A percentile compares a stretch with the other conserved stretches of the same genome.
phyloP scores from a whole-genome alignment of 1,139 yeast species.

The Suhomyces coccinellae region DNA sequence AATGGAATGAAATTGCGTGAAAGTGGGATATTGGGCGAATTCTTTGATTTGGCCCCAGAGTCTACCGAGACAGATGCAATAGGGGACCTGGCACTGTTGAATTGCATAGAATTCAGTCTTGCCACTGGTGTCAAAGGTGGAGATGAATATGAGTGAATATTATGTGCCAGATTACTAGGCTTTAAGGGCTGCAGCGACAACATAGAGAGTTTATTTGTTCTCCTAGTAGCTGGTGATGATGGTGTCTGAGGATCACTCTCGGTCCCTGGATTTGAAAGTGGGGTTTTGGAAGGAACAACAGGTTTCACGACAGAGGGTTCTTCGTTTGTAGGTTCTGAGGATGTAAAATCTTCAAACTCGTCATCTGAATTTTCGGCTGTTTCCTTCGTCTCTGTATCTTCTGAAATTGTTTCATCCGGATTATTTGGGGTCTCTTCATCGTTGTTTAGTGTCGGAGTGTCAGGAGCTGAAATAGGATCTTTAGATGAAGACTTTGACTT shows the following conservation, averaged over 20 bases:
- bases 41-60: not conserved
- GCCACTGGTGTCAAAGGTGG: not conserved
- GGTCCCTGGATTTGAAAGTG: not conserved
- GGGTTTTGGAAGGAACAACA: not conserved
- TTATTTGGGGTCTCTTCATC: not conserved
- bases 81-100: not conserved
- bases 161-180: constrained; percentile 1
- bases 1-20: constrained; percentile 10
- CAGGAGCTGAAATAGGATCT: not conserved
- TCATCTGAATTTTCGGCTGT: not conserved
- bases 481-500: not conserved
- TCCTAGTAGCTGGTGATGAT: too few species aligned
- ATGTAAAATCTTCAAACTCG: constrained; percentile 17
- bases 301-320: not conserved
- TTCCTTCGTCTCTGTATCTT: not conserved
- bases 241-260: not conserved
- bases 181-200: constrained; percentile 1
- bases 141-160: not conserved
- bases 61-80: not conserved
- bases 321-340: constrained; percentile 7
- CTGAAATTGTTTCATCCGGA: not conserved
- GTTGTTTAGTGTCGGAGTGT: not conserved
- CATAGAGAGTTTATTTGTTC: not conserved
- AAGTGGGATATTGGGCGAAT: not conserved
- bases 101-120: not conserved